These are phyloP conservation scores for Aspergillus persii DNA, from an alignment of 2,329 filamentous ascomycete species.

Conservation along the genomic window DNA sequence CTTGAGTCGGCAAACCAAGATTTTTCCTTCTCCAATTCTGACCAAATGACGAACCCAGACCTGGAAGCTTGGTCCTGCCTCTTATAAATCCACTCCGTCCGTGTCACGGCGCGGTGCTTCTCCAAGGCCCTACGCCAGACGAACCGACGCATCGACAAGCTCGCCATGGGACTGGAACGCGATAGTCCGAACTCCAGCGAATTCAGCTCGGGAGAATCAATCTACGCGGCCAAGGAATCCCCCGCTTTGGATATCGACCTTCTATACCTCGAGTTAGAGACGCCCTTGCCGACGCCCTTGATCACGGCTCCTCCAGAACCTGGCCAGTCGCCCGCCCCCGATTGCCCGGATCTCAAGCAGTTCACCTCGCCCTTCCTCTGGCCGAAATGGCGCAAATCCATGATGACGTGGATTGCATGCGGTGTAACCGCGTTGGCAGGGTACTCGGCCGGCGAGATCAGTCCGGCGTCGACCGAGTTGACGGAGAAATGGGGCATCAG, in stretches of 20 bases:
- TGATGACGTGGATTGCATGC: slow-evolving; percentile 72
- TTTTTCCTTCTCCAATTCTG: slow-evolving; percentile 4
- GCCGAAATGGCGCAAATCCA: slow-evolving; percentile 65
- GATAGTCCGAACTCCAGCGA: background rate
- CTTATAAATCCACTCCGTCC: slow-evolving; percentile 1
- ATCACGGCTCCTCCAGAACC: slow-evolving; percentile 29
- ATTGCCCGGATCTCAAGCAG: slow-evolving; percentile 62
- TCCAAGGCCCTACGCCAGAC: too few species aligned
- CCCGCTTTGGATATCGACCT: slow-evolving; percentile 46
- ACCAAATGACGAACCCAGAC: background rate
- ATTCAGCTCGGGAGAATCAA: slow-evolving; percentile 3
- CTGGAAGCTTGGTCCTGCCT: background rate
- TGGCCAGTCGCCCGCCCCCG: slow-evolving; percentile 46
- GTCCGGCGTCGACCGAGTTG: slow-evolving; percentile 66
- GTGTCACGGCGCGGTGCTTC: background rate
- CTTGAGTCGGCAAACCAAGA: background rate
- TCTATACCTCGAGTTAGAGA: slow-evolving; percentile 63
- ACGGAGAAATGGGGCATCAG: slow-evolving; percentile 64
- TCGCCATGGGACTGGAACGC: background rate
- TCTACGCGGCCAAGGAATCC: background rate
- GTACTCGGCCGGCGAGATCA: slow-evolving; percentile 78
- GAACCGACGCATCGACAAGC: background rate
- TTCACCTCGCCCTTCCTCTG: slow-evolving; percentile 73
- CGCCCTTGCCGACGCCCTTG: slow-evolving; percentile 50
- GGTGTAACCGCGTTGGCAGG: slow-evolving; percentile 73